Conservation (phyloP, 1,284 basidiomycete species). For the Pisolithus thermaeus region DNA sequence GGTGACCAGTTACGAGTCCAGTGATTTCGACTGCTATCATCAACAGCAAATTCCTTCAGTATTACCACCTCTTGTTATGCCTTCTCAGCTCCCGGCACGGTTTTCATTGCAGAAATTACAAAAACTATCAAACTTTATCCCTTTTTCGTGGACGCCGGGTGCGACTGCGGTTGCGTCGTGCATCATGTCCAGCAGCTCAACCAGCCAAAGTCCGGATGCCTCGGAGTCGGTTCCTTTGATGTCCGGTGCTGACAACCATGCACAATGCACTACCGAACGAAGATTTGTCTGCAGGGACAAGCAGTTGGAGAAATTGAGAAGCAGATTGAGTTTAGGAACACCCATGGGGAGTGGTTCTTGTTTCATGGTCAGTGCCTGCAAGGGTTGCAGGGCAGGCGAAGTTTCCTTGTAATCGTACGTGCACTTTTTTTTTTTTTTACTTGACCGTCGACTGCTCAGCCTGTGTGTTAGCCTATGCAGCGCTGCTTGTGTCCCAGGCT, state of each 20-base stretch:
- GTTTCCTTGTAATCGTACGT: slow-evolving; percentile 40
- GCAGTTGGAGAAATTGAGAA: slow-evolving; percentile 56
- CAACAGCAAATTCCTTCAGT: slow-evolving; percentile 23
- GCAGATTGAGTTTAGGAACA: slow-evolving; percentile 43
- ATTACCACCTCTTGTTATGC: slow-evolving; percentile 42
- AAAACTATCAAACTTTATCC: slow-evolving; percentile 54
- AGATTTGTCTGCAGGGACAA: slow-evolving; percentile 53
- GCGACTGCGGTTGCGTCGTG: slow-evolving; percentile 26
- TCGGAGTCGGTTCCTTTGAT: slow-evolving; percentile 14
- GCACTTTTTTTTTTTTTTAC: background rate
- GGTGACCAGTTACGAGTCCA: slow-evolving; percentile 16
- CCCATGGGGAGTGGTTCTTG: slow-evolving; percentile 28
- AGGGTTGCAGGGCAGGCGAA: slow-evolving; percentile 34
- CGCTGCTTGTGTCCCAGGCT: slow-evolving; percentile 1
- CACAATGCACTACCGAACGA: slow-evolving; percentile 20
- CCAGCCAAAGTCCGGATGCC: slow-evolving; percentile 13
- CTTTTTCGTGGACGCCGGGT: slow-evolving; percentile 47
- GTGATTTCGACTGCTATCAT: slow-evolving; percentile 19
- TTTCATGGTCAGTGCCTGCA: slow-evolving; percentile 34
- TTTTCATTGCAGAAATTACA: slow-evolving; percentile 36
- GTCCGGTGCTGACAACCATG: slow-evolving; percentile 9
- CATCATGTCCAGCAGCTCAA: slow-evolving; percentile 24
- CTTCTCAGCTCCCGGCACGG: slow-evolving; percentile 48
- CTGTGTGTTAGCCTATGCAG: slow-evolving; percentile 4
- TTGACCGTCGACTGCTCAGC: slow-evolving; percentile 1